These are phyloP conservation scores for Madurella fahalii DNA, from an alignment of 2,329 filamentous ascomycete species.

Conservation along the genomic window DNA sequence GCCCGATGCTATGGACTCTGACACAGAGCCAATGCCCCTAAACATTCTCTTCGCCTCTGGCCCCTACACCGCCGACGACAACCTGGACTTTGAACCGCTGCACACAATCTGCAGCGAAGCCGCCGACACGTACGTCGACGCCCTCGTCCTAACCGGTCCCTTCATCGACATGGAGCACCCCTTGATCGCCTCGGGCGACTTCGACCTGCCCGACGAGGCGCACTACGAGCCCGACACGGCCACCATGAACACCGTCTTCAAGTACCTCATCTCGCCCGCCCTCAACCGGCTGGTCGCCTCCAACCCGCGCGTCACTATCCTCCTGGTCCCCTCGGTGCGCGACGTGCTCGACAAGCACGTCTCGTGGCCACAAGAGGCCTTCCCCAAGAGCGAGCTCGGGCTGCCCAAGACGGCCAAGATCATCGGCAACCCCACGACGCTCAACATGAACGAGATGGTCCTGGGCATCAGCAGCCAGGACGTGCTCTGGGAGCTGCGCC, in stretches of 20 bases:
- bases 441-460: conserved; percentile 82
- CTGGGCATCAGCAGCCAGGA: conserved; percentile 82
- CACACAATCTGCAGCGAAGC: conserved; percentile 77
- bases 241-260: conserved; percentile 80
- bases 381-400: conserved; percentile 67
- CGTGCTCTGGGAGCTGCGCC: conserved; percentile 73
- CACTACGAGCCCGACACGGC: conserved; percentile 69
- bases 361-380: conserved; percentile 68
- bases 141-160: conserved; percentile 75
- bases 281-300: conserved; percentile 65
- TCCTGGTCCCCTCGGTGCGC: conserved; percentile 78
- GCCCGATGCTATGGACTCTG: conserved; percentile 58
- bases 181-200: conserved; percentile 73
- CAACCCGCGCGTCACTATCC: conserved; percentile 73
- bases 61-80: conserved; percentile 88
- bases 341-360: conserved; percentile 79
- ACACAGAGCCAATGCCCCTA: conserved; percentile 60
- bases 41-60: conserved; percentile 76
- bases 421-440: conserved; percentile 84
- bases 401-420: conserved; percentile 72
- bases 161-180: conserved; percentile 93
- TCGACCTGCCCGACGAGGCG: conserved; percentile 67
- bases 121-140: conserved; percentile 69
- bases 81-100: conserved; percentile 84
- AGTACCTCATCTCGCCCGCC: conserved; percentile 69